Percentiles rank a stretch among this genome's conserved stretches.
Conservation (phyloP, 1,139 yeast species). For the Candida sanyaensis region DNA sequence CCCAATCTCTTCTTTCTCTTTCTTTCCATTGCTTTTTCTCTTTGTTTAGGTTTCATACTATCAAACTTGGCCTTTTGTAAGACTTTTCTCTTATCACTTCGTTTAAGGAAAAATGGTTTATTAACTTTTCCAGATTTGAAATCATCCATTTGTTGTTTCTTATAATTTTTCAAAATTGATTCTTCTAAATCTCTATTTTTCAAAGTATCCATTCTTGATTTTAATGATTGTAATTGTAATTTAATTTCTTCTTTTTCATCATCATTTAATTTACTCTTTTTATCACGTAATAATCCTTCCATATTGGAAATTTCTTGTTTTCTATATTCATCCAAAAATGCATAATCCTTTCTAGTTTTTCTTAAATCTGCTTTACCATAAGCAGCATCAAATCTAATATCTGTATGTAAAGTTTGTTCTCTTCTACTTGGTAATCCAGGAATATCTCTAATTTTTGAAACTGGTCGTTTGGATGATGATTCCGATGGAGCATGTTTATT, state of each 20-base stretch:
- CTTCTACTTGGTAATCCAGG: constrained; percentile 64
- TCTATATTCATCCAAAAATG: constrained; percentile 84
- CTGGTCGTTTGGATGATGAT: constrained; percentile 70
- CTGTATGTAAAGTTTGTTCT: constrained; percentile 55
- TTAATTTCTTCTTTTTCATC: constrained; percentile 57
- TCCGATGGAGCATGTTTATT: constrained; percentile 83
- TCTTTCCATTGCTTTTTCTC: constrained; percentile 88
- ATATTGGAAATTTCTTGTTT: constrained; percentile 67
- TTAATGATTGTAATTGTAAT: constrained; percentile 57
- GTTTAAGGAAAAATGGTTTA: constrained; percentile 65
- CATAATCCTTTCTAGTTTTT: constrained; percentile 71
- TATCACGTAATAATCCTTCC: constrained; percentile 56
- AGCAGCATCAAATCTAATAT: constrained; percentile 88
- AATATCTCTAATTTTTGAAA: constrained; percentile 66
- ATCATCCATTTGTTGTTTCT: constrained; percentile 46
- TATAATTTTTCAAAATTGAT: constrained; percentile 57
- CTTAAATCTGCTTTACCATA: constrained; percentile 78
- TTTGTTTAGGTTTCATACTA: constrained; percentile 75
- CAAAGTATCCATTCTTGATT: constrained; percentile 75
- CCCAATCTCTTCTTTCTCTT: constrained; percentile 93
- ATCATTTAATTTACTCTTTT: constrained; percentile 49
- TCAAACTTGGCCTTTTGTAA: constrained; percentile 89
- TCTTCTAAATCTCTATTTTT: constrained; percentile 76
- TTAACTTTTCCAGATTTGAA: constrained; percentile 52
- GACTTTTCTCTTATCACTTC: constrained; percentile 79